Conservation (phyloP, 345 rosid genomes). For the Arabidopsis suecica region DNA sequence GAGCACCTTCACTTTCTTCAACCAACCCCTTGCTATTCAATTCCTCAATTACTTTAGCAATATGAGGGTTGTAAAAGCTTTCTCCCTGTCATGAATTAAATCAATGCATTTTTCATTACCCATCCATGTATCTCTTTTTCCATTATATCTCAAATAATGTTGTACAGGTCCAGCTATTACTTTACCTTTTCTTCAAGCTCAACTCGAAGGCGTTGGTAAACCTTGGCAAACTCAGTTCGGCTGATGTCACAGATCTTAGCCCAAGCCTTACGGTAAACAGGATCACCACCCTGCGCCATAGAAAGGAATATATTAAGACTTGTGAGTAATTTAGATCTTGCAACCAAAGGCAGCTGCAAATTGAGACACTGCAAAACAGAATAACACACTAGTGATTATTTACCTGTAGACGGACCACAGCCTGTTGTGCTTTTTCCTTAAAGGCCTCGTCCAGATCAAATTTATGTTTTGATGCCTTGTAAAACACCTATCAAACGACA, state of each 20-base stretch:
- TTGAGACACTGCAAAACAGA: conserved; percentile 17
- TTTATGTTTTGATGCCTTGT: conserved; percentile 77
- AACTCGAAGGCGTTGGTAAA: conserved; percentile 79
- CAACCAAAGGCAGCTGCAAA: conserved; percentile 15
- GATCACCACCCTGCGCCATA: conserved; percentile 75
- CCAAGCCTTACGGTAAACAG: conserved; percentile 81
- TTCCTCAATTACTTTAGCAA: conserved; percentile 63
- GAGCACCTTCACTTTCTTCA: conserved; percentile 92
- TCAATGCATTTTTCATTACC: conserved; percentile 22
- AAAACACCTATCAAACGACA: conserved; percentile 62
- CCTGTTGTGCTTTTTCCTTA: conserved; percentile 90
- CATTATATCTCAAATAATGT: conserved; percentile 4
- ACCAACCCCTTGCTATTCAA: conserved; percentile 68
- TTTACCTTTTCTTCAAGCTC: conserved; percentile 88
- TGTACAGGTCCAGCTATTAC: conserved; percentile 6
- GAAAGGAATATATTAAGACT: conserved; percentile 14
- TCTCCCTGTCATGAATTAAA: conserved; percentile 70
- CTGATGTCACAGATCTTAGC: conserved; percentile 77
- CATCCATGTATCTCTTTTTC: conserved; percentile 13
- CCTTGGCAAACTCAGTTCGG: conserved; percentile 78
- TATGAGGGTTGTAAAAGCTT: conserved; percentile 91
- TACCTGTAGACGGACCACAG: conserved; percentile 96
- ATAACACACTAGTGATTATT: conserved; percentile 11
- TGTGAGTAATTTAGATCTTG: conserved; percentile 19
- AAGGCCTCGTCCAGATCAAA: conserved; percentile 76